phyloP scores from a whole-genome alignment of 2,329 filamentous ascomycete genomes.

The Bipolaris sorokiniana region DNA sequence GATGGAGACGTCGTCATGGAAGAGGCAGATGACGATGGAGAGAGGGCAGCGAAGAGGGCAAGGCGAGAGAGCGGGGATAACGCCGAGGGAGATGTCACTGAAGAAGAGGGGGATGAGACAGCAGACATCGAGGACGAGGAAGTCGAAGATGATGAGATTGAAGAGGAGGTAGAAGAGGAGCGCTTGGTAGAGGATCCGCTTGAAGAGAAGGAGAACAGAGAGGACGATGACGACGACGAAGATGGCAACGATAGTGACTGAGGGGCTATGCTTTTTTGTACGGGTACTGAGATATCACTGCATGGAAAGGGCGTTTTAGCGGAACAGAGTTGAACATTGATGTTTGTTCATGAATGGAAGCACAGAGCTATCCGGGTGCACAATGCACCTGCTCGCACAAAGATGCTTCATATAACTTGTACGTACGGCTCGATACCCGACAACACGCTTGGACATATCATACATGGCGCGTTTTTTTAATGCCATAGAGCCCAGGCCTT shows the following conservation, averaged over 20 bases:
- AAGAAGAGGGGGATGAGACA: conserved; percentile 48
- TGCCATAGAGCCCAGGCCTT: neutral
- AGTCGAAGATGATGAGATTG: conserved; percentile 61
- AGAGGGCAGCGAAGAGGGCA: conserved; percentile 59
- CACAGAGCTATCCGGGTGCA: neutral
- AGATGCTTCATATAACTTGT: neutral
- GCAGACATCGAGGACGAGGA: conserved; percentile 58
- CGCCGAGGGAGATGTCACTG: conserved; percentile 48
- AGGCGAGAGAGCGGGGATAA: conserved; percentile 46
- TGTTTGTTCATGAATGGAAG: neutral
- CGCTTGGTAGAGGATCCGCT: conserved; percentile 53
- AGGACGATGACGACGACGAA: conserved; percentile 54
- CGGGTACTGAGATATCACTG: conserved; percentile 19
- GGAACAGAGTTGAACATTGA: conserved; percentile 1
- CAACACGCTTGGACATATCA: neutral
- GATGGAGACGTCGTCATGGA: conserved; percentile 11
- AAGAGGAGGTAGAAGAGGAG: conserved; percentile 61
- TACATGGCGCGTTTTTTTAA: neutral
- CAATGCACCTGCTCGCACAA: neutral
- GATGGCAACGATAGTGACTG: conserved; percentile 62
- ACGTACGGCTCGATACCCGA: neutral
- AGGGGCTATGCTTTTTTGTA: conserved; percentile 1
- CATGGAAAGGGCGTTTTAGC: conserved; percentile 39
- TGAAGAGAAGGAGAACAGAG: conserved; percentile 54
- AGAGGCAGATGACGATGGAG: conserved; percentile 47